phyloP scores from a whole-genome alignment of 805 yeast species.

The Ogataea dorogensis region DNA sequence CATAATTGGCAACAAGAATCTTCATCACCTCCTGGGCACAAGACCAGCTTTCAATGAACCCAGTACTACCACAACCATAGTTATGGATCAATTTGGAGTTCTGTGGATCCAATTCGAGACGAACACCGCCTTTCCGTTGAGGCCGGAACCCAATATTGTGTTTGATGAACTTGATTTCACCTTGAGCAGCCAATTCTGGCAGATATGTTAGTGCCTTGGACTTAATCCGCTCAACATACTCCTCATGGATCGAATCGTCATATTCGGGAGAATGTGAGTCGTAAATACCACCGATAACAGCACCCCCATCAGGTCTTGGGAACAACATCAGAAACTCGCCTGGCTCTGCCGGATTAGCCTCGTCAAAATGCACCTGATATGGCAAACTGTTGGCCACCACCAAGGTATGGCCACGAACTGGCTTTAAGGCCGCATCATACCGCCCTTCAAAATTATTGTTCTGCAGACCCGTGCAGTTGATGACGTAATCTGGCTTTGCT shows the following conservation, averaged over 20 bases:
- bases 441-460: slow-evolving; percentile 48
- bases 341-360: slow-evolving; percentile 29
- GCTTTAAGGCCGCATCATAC: slow-evolving; percentile 44
- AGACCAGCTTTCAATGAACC: slow-evolving; percentile 67
- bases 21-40: slow-evolving; percentile 44
- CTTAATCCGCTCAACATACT: slow-evolving; percentile 48
- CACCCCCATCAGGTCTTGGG: slow-evolving; percentile 69
- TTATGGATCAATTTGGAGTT: slow-evolving; percentile 45
- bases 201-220: slow-evolving; percentile 43
- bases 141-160: slow-evolving; percentile 71
- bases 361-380: slow-evolving; percentile 36
- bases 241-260: slow-evolving; percentile 38
- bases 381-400: slow-evolving; percentile 46
- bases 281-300: slow-evolving; percentile 57
- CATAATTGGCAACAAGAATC: slow-evolving; percentile 13
- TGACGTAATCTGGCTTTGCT: slow-evolving; percentile 38
- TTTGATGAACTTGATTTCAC: slow-evolving; percentile 44
- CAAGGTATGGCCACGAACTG: slow-evolving; percentile 61
- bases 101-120: slow-evolving; percentile 38
- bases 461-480: slow-evolving; percentile 57
- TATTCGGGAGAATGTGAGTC: slow-evolving; percentile 22
- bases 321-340: slow-evolving; percentile 56
- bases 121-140: slow-evolving; percentile 55
- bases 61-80: slow-evolving; percentile 72
- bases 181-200: slow-evolving; percentile 46